Percentiles rank a stretch among this genome's conserved stretches.
These are phyloP conservation scores for Pseudocercospora fuligena DNA, from an alignment of 2,329 filamentous ascomycete species.

Conservation along the genomic window DNA sequence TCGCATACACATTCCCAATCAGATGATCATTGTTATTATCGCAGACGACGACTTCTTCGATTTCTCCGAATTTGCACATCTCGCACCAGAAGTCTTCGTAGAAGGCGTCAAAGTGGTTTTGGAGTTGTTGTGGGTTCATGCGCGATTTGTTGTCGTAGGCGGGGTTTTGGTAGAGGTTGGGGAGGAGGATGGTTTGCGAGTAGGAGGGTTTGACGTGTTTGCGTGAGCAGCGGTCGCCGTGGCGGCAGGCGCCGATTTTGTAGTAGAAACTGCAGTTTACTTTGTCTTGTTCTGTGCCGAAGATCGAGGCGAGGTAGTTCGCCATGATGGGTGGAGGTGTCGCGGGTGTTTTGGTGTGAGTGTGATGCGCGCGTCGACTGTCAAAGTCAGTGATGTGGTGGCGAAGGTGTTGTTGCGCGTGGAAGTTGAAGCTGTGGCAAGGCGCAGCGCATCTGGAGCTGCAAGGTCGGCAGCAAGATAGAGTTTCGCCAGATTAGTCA, in stretches of 20 bases:
- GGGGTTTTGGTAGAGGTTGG: conserved; percentile 98
- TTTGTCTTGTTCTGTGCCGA: conserved; percentile 98
- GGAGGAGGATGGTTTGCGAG: conserved; percentile 95
- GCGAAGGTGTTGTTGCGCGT: background rate
- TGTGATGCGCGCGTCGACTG: background rate
- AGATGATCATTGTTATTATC: conserved; percentile 99
- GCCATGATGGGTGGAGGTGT: conserved; percentile 29
- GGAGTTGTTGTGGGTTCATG: conserved; percentile 94
- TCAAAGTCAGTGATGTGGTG: background rate
- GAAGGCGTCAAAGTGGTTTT: conserved; percentile 99
- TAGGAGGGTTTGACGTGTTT: conserved; percentile 99
- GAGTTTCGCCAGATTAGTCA: background rate
- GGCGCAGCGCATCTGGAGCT: background rate
- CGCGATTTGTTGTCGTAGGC: conserved; percentile 80
- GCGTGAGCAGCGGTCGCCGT: conserved; percentile 95
- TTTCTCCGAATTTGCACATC: conserved; percentile 97
- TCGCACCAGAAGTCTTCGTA: conserved; percentile 99
- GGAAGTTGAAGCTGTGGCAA: background rate
- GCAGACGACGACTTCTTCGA: conserved; percentile 97
- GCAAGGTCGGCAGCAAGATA: background rate
- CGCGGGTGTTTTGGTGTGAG: background rate
- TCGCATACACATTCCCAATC: conserved; percentile 98
- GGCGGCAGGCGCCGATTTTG: conserved; percentile 98
- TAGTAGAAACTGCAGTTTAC: conserved; percentile 99
- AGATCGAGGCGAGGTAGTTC: conserved; percentile 83